Percentiles rank a stretch among this genome's conserved stretches.
phyloP scores from a whole-genome alignment of 1,284 basidiomycete species.

The Leccinum pallidistipes region DNA sequence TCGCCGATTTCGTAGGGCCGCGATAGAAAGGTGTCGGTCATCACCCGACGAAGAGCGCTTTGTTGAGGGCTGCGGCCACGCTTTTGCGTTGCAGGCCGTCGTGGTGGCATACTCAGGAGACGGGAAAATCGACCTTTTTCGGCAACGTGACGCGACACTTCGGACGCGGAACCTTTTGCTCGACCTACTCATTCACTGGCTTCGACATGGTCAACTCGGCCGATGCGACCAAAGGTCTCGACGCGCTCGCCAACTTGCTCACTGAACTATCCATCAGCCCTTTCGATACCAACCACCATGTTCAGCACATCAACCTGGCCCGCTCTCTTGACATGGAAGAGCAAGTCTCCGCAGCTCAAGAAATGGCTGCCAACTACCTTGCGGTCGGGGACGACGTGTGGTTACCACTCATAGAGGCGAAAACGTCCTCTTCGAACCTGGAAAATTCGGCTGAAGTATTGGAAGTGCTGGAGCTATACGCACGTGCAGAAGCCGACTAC shows the following conservation, averaged over 20 bases:
- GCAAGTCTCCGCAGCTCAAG: constrained; percentile 58
- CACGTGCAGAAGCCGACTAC: constrained; percentile 76
- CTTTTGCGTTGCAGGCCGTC: not conserved
- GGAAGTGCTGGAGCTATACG: constrained; percentile 64
- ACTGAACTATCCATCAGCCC: constrained; percentile 57
- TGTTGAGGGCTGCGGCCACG: not conserved
- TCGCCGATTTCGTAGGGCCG: not conserved
- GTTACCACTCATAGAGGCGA: constrained; percentile 60
- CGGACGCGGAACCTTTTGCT: not conserved
- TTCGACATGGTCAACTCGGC: constrained; percentile 28
- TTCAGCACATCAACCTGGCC: constrained; percentile 61
- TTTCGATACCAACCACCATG: constrained; percentile 60
- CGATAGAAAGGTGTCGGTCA: not conserved
- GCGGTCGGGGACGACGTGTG: constrained; percentile 69
- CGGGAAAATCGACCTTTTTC: not conserved
- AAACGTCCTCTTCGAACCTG: constrained; percentile 47
- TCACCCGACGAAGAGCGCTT: not conserved
- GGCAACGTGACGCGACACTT: not conserved
- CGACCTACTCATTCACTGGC: no score
- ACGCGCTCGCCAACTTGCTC: constrained; percentile 60
- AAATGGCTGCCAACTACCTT: constrained; percentile 63
- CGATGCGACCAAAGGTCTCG: constrained; percentile 45
- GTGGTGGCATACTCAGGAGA: no score
- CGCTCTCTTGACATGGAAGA: constrained; percentile 47
- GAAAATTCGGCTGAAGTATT: constrained; percentile 50